These are phyloP conservation scores for Dothistroma pini DNA, from an alignment of 2,329 filamentous ascomycete genomes.

Conservation along the genomic window DNA sequence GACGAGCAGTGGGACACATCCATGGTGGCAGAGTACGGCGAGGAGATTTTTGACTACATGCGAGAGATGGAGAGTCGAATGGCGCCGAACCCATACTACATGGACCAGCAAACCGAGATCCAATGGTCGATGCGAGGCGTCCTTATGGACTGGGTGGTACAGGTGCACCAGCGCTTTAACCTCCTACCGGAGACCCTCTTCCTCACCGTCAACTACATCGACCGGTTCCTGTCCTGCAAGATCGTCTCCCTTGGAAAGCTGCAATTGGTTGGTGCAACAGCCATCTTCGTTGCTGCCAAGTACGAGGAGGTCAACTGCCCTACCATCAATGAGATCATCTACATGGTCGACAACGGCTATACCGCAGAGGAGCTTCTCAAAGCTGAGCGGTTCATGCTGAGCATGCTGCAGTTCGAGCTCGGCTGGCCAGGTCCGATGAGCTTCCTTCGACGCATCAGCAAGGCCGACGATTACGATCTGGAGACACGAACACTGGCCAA, in stretches of 20 bases:
- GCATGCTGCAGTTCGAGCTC: constrained; percentile 90
- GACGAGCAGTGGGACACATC: constrained; percentile 91
- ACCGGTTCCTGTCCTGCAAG: constrained; percentile 92
- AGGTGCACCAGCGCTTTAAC: constrained; percentile 88
- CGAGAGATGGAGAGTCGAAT: constrained; percentile 79
- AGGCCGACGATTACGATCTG: constrained; percentile 94
- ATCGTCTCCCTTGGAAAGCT: constrained; percentile 92
- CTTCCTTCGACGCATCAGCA: constrained; percentile 94
- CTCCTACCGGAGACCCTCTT: constrained; percentile 93
- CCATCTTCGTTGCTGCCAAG: constrained; percentile 92
- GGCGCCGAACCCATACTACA: constrained; percentile 88
- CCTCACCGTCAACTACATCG: constrained; percentile 92
- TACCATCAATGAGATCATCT: constrained; percentile 90
- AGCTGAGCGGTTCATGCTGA: constrained; percentile 97
- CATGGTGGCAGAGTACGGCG: constrained; percentile 96
- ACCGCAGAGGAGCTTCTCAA: constrained; percentile 89
- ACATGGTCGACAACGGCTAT: constrained; percentile 96
- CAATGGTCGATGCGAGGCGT: constrained; percentile 99
- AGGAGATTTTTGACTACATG: constrained; percentile 96
- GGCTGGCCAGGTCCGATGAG: constrained; percentile 99
- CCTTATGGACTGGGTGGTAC: constrained; percentile 96
- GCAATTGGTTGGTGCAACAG: constrained; percentile 92
- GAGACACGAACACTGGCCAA: constrained; percentile 95
- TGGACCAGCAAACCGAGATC: constrained; percentile 91
- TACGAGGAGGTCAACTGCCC: constrained; percentile 99